Percentiles rank a stretch among this genome's conserved stretches.
Conservation (phyloP, 768 basidiomycete species). For the Tephrocybe rancida region DNA sequence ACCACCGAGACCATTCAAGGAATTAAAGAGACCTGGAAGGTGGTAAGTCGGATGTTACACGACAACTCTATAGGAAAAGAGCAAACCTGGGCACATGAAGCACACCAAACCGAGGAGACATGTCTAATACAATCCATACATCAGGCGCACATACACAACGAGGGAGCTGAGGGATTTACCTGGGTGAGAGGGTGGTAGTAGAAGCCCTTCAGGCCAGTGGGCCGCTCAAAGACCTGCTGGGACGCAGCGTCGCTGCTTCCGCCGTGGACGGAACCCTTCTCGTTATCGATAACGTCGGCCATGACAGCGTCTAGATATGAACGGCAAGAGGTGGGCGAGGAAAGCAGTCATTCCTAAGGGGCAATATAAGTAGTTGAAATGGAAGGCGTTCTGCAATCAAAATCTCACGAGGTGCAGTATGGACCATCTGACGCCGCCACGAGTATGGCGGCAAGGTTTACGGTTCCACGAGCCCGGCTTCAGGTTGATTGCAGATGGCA, state of each 20-base stretch:
- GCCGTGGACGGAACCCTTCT: conserved; percentile 17
- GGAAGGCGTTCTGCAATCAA: conserved; percentile 16
- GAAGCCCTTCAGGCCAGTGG: conserved; percentile 21
- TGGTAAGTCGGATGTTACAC: background rate
- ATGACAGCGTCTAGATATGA: conserved; percentile 14
- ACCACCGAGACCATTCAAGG: conserved; percentile 77
- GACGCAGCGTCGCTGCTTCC: conserved; percentile 17
- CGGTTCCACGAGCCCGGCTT: conserved; percentile 8
- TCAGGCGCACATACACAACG: background rate
- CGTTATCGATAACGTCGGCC: conserved; percentile 20
- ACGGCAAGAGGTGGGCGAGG: conserved; percentile 12
- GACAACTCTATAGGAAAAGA: background rate
- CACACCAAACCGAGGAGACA: conserved; percentile 71
- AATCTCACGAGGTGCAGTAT: conserved; percentile 15
- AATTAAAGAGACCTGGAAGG: conserved; percentile 77
- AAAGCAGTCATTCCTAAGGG: conserved; percentile 1
- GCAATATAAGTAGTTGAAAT: conserved; percentile 21
- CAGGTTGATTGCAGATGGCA: conserved; percentile 13
- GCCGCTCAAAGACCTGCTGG: conserved; percentile 21
- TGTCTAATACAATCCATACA: conserved; percentile 29
- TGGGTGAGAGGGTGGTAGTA: conserved; percentile 27
- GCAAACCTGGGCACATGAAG: conserved; percentile 60
- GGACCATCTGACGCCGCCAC: conserved; percentile 19
- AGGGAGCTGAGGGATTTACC: conserved; percentile 6
- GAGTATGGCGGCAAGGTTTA: background rate